Evolutionary conservation across 495 filamentous ascomycete species (phyloP).

Genomic region (Saxispiralis lemnorum): DNA sequence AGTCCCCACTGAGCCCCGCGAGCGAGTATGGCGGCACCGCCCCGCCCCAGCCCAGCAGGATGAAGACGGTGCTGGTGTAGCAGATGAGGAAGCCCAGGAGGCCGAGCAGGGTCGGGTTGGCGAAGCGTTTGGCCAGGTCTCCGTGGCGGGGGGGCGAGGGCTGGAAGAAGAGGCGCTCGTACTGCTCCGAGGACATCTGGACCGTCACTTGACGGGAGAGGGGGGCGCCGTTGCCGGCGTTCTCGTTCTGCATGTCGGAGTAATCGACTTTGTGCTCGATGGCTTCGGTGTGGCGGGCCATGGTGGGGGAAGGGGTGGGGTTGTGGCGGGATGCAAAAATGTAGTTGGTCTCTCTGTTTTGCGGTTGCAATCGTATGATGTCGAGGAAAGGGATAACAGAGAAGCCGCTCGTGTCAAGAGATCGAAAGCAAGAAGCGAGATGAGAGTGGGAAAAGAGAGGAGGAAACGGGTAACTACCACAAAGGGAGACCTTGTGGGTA

Average conservation of each 20-base stretch:
- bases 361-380: too few species aligned
- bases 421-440: too few species aligned
- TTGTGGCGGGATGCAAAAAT: too few species aligned
- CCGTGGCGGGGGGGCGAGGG: constrained; percentile 9
- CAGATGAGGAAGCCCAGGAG: constrained; percentile 15
- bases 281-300: neutral
- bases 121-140: constrained; percentile 15
- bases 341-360: too few species aligned
- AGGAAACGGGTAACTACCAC: too few species aligned
- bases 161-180: constrained; percentile 17
- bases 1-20: constrained; percentile 11
- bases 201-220: constrained; percentile 14
- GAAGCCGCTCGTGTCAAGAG: too few species aligned
- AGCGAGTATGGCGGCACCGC: constrained; percentile 8
- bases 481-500: too few species aligned
- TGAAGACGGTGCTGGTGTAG: constrained; percentile 14
- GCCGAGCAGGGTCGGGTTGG: constrained; percentile 16
- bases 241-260: neutral
- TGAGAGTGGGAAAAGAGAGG: too few species aligned
- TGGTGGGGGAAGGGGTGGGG: neutral
- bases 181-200: constrained; percentile 11
- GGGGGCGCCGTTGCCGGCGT: constrained; percentile 4
- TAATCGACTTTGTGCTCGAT: constrained; percentile 1
- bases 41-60: constrained; percentile 10
- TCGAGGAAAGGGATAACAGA: too few species aligned